Evolutionary conservation across 1,139 yeast species (phyloP).

Genomic region (Magnusiomyces suaveolens): DNA sequence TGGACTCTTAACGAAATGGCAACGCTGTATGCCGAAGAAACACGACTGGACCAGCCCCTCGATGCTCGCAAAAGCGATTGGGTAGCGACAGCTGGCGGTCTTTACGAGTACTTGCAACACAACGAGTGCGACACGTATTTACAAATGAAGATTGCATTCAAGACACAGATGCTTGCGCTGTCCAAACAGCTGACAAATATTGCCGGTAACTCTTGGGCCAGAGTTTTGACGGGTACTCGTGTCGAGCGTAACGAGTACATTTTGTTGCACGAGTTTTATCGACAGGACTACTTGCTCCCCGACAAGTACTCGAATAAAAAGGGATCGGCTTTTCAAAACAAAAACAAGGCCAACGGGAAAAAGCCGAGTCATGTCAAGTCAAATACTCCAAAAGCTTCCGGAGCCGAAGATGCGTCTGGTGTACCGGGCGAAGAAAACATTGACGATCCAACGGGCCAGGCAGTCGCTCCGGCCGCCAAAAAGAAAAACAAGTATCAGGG

Average conservation of each 20-base stretch:
- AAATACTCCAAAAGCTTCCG: not conserved
- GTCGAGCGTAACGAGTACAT: conserved; percentile 94
- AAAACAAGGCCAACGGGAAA: not conserved
- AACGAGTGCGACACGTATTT: conserved; percentile 53
- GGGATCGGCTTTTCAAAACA: not conserved
- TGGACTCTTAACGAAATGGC: conserved; percentile 95
- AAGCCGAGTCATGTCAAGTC: not conserved
- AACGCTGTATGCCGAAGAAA: conserved; percentile 55
- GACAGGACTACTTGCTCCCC: conserved; percentile 76
- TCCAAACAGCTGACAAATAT: conserved; percentile 85
- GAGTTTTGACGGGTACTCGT: conserved; percentile 88
- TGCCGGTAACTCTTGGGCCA: conserved; percentile 98
- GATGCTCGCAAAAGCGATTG: conserved; percentile 47
- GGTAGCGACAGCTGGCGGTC: conserved; percentile 53
- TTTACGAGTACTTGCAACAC: conserved; percentile 63
- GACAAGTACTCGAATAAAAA: conserved; percentile 42
- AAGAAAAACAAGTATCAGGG: conserved; percentile 86
- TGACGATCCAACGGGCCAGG: conserved; percentile 22
- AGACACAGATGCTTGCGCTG: conserved; percentile 75
- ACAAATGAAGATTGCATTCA: conserved; percentile 68
- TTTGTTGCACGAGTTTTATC: conserved; percentile 81
- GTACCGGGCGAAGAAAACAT: conserved; percentile 19
- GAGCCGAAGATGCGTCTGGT: not conserved
- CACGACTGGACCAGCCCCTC: conserved; percentile 63
- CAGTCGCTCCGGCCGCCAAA: conserved; percentile 27